A percentile compares a stretch with the other conserved stretches of the same genome.
Evolutionary conservation across 2,329 filamentous ascomycete species (phyloP).

Genomic region (Sporothrix schenckii): DNA sequence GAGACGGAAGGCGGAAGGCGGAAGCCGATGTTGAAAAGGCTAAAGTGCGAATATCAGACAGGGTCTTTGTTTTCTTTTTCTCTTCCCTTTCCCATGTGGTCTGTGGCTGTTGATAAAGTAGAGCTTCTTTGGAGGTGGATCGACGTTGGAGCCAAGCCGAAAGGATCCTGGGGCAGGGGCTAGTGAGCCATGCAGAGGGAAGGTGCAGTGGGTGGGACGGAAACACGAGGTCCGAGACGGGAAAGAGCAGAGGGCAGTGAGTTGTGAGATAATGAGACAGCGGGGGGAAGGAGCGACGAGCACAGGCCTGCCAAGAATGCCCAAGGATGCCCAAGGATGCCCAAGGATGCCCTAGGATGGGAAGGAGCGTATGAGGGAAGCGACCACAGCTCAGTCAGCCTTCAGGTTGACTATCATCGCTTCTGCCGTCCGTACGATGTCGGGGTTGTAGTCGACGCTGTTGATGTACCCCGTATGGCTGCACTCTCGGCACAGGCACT

Average conservation of each 20-base stretch:
- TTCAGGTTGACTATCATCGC: not conserved
- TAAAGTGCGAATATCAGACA: constrained; percentile 28
- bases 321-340: too few species aligned
- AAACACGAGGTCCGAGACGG: constrained; percentile 26
- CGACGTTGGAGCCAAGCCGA: constrained; percentile 15
- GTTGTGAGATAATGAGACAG: not conserved
- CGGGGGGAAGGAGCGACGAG: not conserved
- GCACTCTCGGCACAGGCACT: not conserved
- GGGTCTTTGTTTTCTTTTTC: not conserved
- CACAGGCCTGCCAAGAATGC: not conserved
- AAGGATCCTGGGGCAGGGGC: constrained; percentile 17
- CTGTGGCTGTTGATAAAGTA: not conserved
- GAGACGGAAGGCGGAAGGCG: not conserved
- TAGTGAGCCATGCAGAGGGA: constrained; percentile 3
- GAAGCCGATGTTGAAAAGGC: constrained; percentile 10
- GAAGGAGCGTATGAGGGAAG: not conserved
- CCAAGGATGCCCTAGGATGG: not conserved
- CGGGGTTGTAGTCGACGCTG: too few species aligned
- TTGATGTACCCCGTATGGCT: too few species aligned
- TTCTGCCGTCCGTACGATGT: too few species aligned
- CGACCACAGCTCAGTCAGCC: not conserved
- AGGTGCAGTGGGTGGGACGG: constrained; percentile 10
- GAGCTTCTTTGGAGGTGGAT: not conserved
- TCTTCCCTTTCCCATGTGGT: not conserved
- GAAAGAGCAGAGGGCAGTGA: not conserved